Evolutionary conservation across 2,329 filamentous ascomycete species (phyloP), one percentile per base, ranked within the genome.

Genomic region (Diaporthe amygdali): DNA sequence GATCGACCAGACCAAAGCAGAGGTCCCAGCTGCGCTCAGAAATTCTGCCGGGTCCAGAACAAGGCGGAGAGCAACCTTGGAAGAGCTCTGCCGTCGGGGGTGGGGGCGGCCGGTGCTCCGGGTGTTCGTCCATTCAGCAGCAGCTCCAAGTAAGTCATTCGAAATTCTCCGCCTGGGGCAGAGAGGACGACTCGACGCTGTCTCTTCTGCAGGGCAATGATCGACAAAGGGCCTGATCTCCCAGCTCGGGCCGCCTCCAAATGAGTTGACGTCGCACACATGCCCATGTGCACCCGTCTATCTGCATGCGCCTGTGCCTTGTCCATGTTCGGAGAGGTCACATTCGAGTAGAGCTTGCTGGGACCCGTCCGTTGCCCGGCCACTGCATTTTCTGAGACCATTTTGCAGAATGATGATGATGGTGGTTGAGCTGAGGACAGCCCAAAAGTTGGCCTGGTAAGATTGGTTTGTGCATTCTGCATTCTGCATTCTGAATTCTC

Each of bases 351-450:
- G 44, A 39, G 32, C 41, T 52, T 41, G 44, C 52, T 47, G 41
- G 54, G 49, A 69, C 52, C 71, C 68, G 59, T 72, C 68, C 46
- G 71, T 72, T 69, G 71, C 71, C 71, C 56, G 61, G 71, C 71
- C 71, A 72, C 64, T 66, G 41, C 25, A 47, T 72, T 72, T 70
- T 59, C 52, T n/a, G 39, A 44, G 61, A 44, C 25, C 56, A 56
- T 68, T 55, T 54, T 55, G 52, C 32, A 17, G 12, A 5, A 49
- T 39, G 5, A 32, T n/a, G 41, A 51, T 46, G 32, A 66, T 25
- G 27, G 37, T 61, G 34, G n/a, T 52, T 41, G 54, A 22, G 52
- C 20, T 37, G 46, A 39, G 32, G 56, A 30, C 41, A 20, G 41
- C 20, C 52, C 27, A 8, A 41, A 2, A 34, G 25, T 7, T 20